These are phyloP conservation scores for Sporothrix brunneoviolacea DNA, from an alignment of 2,329 filamentous ascomycete species.

Conservation along the genomic window DNA sequence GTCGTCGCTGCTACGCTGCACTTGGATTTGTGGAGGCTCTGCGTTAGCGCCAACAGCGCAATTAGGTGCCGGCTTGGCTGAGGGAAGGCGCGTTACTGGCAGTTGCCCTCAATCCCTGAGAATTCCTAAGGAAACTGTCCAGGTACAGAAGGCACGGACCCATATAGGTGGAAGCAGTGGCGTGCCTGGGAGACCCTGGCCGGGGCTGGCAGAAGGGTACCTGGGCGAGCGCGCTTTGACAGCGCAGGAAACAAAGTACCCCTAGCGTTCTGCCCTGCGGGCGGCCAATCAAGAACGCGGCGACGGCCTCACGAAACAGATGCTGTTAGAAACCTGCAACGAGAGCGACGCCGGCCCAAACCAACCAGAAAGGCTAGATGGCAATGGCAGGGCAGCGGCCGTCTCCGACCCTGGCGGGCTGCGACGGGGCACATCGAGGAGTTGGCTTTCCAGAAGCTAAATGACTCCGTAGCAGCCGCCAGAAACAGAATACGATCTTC, in stretches of 20 bases:
- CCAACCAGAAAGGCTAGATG: neutral
- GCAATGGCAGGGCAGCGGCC: neutral
- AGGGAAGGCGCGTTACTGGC: neutral
- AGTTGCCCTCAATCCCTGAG: neutral
- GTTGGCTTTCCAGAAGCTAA: neutral
- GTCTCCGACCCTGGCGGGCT: neutral
- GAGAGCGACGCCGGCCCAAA: constrained; percentile 1
- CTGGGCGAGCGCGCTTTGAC: neutral
- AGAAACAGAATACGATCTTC: no score
- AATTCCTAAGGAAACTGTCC: neutral
- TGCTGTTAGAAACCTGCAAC: constrained; percentile 20
- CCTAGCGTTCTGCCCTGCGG: neutral
- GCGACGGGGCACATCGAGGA: neutral
- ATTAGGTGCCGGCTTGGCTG: constrained; percentile 9
- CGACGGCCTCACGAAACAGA: constrained; percentile 16
- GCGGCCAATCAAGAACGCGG: neutral
- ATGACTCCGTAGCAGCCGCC: no score
- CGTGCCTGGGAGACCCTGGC: neutral
- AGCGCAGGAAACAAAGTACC: neutral
- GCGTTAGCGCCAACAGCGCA: neutral
- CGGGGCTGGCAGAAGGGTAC: neutral
- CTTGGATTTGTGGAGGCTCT: neutral
- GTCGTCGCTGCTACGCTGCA: neutral
- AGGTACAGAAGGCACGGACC: neutral
- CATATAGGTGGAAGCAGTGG: no score